phyloP scores from a whole-genome alignment of 2,329 filamentous ascomycete species.

The Aspergillus tanneri region DNA sequence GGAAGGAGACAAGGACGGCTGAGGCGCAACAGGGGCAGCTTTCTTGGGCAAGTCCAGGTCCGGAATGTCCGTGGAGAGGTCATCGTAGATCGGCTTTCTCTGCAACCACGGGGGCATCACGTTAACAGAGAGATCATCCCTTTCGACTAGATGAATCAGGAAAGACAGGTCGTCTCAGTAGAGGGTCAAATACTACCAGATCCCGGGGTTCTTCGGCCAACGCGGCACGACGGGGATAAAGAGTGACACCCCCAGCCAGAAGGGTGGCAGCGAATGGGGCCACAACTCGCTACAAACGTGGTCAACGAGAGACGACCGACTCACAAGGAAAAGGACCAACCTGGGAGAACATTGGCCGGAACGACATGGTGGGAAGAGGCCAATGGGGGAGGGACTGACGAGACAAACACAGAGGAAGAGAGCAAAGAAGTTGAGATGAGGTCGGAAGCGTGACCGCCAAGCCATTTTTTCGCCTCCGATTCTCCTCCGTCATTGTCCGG shows the following conservation, averaged over 20 bases:
- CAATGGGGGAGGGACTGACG: slow-evolving; percentile 24
- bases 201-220: slow-evolving; percentile 45
- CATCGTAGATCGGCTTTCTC: slow-evolving; percentile 48
- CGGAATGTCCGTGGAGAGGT: slow-evolving; percentile 35
- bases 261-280: slow-evolving; percentile 43
- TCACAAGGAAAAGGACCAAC: slow-evolving; percentile 24
- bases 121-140: no score
- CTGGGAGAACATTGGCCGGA: slow-evolving; percentile 44
- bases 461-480: slow-evolving; percentile 30
- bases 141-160: no score
- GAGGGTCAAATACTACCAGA: slow-evolving; percentile 26
- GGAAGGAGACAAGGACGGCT: slow-evolving; percentile 32
- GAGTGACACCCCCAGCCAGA: slow-evolving; percentile 40
- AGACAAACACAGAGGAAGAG: slow-evolving; percentile 25
- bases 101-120: slow-evolving; percentile 14
- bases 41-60: slow-evolving; percentile 28
- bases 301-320: slow-evolving; percentile 28
- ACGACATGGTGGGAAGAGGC: slow-evolving; percentile 36
- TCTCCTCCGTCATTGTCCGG: slow-evolving; percentile 31
- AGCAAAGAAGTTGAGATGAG: slow-evolving; percentile 19
- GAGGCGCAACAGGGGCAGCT: slow-evolving; percentile 17
- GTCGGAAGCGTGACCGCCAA: slow-evolving; percentile 23
- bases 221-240: slow-evolving; percentile 42
- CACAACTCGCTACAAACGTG: slow-evolving; percentile 35
- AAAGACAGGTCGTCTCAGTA: neutral